Percentiles rank a stretch among this genome's conserved stretches.
phyloP scores from a whole-genome alignment of 805 yeast species.

The Jamesozyma hellenica region DNA sequence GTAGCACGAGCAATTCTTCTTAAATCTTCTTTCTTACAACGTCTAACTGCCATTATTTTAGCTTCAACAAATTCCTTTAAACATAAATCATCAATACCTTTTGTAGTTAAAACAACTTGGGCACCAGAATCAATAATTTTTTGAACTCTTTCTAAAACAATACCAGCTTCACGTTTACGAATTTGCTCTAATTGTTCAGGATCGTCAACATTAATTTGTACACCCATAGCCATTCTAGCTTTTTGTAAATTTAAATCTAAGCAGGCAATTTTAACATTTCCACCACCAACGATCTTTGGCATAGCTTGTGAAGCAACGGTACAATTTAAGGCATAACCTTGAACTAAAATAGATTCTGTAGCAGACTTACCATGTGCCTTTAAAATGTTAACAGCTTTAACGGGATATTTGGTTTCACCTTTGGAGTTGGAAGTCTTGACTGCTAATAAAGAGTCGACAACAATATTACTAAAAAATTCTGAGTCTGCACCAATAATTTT shows the following conservation, averaged over 20 bases:
- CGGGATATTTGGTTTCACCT: constrained; percentile 88
- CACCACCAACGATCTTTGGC: constrained; percentile 45
- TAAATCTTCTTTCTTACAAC: constrained; percentile 93
- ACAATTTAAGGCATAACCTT: constrained; percentile 94
- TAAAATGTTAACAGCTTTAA: constrained; percentile 89
- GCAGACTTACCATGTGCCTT: constrained; percentile 96
- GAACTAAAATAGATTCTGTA: constrained; percentile 71
- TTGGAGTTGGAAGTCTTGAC: constrained; percentile 82
- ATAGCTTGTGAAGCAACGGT: constrained; percentile 96
- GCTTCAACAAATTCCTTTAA: constrained; percentile 85
- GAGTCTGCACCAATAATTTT: constrained; percentile 92
- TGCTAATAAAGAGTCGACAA: constrained; percentile 90
- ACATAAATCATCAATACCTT: constrained; percentile 90
- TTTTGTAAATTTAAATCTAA: constrained; percentile 89
- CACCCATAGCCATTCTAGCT: constrained; percentile 97
- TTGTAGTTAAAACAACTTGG: constrained; percentile 83
- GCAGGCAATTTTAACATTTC: constrained; percentile 72
- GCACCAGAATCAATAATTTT: constrained; percentile 84
- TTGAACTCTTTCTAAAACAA: constrained; percentile 69
- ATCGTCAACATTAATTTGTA: constrained; percentile 90
- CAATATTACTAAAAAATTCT: constrained; percentile 81
- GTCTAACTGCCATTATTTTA: constrained; percentile 89
- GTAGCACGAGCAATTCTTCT: constrained; percentile 96
- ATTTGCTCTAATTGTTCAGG: constrained; percentile 95
- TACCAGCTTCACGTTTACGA: constrained; percentile 79